Evolutionary conservation across 805 yeast species (phyloP), one percentile per base, ranked within the genome.

Genomic region (Candida gorgasii): DNA sequence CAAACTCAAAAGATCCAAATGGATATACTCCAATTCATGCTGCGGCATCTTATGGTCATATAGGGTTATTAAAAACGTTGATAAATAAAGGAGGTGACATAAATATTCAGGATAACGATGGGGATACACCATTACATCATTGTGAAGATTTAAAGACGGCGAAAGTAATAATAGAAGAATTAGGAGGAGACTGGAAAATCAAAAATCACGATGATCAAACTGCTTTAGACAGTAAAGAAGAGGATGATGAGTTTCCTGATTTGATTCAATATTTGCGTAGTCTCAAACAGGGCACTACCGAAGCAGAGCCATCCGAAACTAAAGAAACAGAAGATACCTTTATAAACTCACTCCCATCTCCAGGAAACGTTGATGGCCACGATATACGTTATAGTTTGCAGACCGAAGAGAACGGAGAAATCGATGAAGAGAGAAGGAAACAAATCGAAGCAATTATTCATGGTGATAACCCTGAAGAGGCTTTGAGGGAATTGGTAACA

Each of bases 11-110:
- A 48, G 99, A 93, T 61, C 86, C 87, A 1, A 88, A 90, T 55
- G 99, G 99, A 0, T 93, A 95, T 63, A 92, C 98, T 0, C 95
- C 99, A 5, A 75, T 93, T 9, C 99, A 93, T 61, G 99, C 99
- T 0, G 98, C 99, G 1, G 95, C 95, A 2, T 85, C 97, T 1
- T 93, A 93, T 62, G 92, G 92, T 7, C 90, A 92, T 58, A 53
- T 65, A 2, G 89, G 84, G 8, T 67, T 93, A 29, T 67, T 93
- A 28, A 61, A 66, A 43, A 77, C 75, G 48, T 69, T 89, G 35
- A 61, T 86, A 4, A 52, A 52, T 4, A 52, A 64, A 14, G 86
- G 86, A 7, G 98, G 97, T 5, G 83, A 93, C 57, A 76, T 89
- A 17, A 89, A 93, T 59, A 68, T 90, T 23, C 80, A 73, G 45